Evolutionary conservation across 1,284 basidiomycete species (phyloP).

Genomic region (Golubevia pallescens): DNA sequence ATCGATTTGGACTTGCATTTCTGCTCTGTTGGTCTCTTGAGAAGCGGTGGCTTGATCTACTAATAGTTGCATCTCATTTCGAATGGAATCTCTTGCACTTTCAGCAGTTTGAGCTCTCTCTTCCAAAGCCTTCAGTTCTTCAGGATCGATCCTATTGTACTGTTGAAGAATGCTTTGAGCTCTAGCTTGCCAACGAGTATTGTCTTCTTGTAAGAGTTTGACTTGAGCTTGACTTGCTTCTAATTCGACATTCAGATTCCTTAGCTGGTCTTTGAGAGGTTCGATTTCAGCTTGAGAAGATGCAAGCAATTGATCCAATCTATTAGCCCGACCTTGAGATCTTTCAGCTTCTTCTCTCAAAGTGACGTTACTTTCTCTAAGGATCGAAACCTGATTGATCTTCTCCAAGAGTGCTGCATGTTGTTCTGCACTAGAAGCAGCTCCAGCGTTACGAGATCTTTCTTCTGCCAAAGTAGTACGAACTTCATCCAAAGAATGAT

Average conservation of each 20-base stretch:
- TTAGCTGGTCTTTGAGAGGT: constrained; percentile 77
- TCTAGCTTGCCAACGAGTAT: constrained; percentile 81
- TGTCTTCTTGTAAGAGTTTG: constrained; percentile 77
- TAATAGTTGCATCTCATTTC: constrained; percentile 25
- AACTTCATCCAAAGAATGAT: constrained; percentile 75
- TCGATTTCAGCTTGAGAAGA: constrained; percentile 72
- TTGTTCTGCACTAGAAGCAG: constrained; percentile 74
- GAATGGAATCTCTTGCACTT: background rate
- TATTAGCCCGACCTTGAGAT: constrained; percentile 72
- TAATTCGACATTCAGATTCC: constrained; percentile 75
- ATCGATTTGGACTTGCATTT: background rate
- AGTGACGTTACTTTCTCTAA: constrained; percentile 86
- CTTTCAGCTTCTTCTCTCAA: constrained; percentile 78
- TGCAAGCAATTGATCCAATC: constrained; percentile 68
- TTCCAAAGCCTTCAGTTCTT: constrained; percentile 60
- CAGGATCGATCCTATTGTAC: constrained; percentile 87
- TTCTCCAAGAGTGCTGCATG: constrained; percentile 84
- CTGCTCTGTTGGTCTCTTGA: constrained; percentile 10
- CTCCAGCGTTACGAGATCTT: constrained; percentile 21
- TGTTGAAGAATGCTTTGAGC: constrained; percentile 80
- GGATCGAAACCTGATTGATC: constrained; percentile 83
- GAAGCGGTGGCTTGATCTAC: constrained; percentile 23
- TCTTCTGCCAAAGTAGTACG: constrained; percentile 65
- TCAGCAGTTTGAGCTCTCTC: constrained; percentile 37
- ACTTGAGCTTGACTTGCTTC: constrained; percentile 76